A percentile compares a stretch with the other conserved stretches of the same genome.
These are phyloP conservation scores for Wickerhamomyces xylosicus DNA, from an alignment of 805 yeast species.

Conservation along the genomic window DNA sequence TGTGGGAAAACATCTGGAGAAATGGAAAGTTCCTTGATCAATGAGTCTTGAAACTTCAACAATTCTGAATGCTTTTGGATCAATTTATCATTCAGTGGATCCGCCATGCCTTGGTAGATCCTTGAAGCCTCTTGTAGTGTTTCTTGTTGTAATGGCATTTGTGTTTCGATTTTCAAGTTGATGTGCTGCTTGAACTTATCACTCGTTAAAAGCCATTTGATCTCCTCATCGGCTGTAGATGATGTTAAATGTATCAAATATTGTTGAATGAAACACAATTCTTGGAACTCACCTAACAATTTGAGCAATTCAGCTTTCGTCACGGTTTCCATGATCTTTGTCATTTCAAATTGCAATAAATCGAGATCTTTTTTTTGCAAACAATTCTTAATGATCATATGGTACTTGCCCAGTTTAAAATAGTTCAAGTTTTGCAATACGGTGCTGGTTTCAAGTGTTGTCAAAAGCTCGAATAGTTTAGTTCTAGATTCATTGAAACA, in stretches of 20 bases:
- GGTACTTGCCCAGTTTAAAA: slow-evolving; percentile 62
- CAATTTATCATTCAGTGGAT: slow-evolving; percentile 26
- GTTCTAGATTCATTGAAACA: slow-evolving; percentile 80
- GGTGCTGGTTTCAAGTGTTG: slow-evolving; percentile 52
- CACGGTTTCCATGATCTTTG: not conserved
- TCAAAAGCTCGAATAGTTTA: slow-evolving; percentile 53
- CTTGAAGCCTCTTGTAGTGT: slow-evolving; percentile 14
- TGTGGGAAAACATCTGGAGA: slow-evolving; percentile 18
- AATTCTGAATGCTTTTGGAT: slow-evolving; percentile 36
- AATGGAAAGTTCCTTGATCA: slow-evolving; percentile 27
- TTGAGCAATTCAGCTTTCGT: not conserved
- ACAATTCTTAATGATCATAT: slow-evolving; percentile 48
- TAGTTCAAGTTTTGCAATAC: slow-evolving; percentile 52
- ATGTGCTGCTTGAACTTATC: slow-evolving; percentile 44
- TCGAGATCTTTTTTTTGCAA: slow-evolving; percentile 18
- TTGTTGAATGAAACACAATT: slow-evolving; percentile 19
- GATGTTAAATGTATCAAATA: slow-evolving; percentile 27
- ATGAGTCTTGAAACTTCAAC: slow-evolving; percentile 31
- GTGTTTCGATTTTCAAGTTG: slow-evolving; percentile 24
- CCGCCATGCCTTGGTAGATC: slow-evolving; percentile 19
- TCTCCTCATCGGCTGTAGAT: slow-evolving; percentile 24
- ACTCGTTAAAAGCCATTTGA: slow-evolving; percentile 51
- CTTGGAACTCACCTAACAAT: not conserved
- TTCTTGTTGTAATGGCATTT: slow-evolving; percentile 5
- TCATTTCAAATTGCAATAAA: not conserved